These are phyloP conservation scores for Atractiella rhizophila DNA, from an alignment of 768 basidiomycete species.

Conservation along the genomic window DNA sequence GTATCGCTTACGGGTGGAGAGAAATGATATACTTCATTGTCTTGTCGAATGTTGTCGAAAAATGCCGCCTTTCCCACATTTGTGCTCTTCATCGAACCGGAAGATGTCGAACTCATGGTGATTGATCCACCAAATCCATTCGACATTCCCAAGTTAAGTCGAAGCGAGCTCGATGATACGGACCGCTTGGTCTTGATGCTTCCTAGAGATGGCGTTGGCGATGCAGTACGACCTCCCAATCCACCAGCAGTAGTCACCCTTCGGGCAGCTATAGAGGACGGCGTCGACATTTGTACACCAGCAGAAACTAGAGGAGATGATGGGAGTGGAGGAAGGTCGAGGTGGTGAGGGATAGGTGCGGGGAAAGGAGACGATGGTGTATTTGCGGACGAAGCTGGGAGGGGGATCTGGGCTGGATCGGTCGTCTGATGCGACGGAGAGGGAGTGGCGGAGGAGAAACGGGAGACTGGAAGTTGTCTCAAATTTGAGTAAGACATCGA, in stretches of 20 bases:
- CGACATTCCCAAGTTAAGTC: neutral
- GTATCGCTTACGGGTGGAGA: neutral
- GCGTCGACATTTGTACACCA: too few species aligned
- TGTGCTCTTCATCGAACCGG: neutral
- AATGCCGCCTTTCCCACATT: conserved; percentile 28
- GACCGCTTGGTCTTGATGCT: neutral
- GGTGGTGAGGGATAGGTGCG: neutral
- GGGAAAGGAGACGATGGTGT: too few species aligned
- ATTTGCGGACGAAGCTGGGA: too few species aligned
- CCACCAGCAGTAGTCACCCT: too few species aligned
- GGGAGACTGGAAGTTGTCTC: too few species aligned
- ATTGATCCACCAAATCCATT: neutral
- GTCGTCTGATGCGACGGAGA: too few species aligned
- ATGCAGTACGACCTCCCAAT: too few species aligned
- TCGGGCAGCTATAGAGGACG: too few species aligned
- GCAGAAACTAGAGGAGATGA: neutral
- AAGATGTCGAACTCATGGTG: neutral
- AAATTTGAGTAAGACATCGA: too few species aligned
- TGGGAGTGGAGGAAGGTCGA: neutral
- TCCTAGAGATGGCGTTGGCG: neutral
- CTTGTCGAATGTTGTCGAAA: conserved; percentile 55
- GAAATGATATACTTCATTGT: conserved; percentile 15
- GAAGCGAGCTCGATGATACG: neutral
- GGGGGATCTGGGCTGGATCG: too few species aligned
- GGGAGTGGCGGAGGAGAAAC: too few species aligned